Evolutionary conservation across 306 rosid species (phyloP).

Genomic region (Vicia faba): DNA sequence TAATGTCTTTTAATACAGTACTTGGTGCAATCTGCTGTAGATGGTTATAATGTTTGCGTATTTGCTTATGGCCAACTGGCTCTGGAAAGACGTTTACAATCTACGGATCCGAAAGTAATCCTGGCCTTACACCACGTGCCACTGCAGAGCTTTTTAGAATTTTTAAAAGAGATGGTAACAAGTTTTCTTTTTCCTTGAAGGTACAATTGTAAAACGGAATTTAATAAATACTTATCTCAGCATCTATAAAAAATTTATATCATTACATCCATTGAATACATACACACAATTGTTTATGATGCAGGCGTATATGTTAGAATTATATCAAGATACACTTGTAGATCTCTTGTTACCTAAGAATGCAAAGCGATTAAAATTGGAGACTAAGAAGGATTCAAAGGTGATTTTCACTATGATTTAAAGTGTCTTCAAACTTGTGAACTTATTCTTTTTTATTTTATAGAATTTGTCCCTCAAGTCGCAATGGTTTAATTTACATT

Average conservation of each 20-base stretch:
- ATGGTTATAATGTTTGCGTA: conserved; percentile 88
- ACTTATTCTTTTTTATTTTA: not conserved
- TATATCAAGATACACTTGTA: conserved; percentile 92
- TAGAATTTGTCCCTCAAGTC: conserved; percentile 13
- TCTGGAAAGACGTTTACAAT: conserved; percentile 93
- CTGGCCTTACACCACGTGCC: conserved; percentile 87
- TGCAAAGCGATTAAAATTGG: conserved; percentile 72
- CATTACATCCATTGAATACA: not conserved
- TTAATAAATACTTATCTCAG: not conserved
- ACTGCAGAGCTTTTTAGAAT: conserved; percentile 72
- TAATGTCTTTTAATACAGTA: conserved; percentile 71
- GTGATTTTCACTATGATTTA: conserved; percentile 36
- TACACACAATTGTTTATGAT: conserved; percentile 19
- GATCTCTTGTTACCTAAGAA: conserved; percentile 81
- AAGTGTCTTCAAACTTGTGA: not conserved
- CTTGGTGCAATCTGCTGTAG: conserved; percentile 89
- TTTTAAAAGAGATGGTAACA: conserved; percentile 69
- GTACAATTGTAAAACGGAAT: conserved; percentile 37
- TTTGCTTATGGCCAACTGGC: conserved; percentile 98
- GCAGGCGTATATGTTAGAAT: conserved; percentile 92
- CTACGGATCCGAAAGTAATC: conserved; percentile 74
- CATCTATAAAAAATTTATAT: conserved; percentile 14
- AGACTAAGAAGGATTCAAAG: conserved; percentile 92
- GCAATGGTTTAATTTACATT: not conserved
- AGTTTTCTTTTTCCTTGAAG: conserved; percentile 80